Base-by-base conservation (phyloP, 352 stramenopile genomes). In the Phytopythium oedochilum region DNA sequence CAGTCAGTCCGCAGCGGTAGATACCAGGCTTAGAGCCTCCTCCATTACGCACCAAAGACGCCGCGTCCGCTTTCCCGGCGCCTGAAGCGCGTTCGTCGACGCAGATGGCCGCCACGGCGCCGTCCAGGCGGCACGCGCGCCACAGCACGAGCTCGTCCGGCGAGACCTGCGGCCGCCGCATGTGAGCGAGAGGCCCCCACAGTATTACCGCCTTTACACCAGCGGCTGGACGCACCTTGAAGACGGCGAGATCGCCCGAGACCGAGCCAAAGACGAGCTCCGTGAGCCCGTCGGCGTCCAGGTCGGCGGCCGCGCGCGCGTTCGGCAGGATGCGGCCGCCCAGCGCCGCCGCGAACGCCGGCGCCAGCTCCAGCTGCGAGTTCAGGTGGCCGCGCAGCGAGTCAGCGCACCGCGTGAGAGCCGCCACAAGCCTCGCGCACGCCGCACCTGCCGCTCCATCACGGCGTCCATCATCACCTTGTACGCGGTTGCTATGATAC, bases 231-330 rank as follows among this genome's bases (percentile, higher is more conserved):
- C 22, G 31, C 25, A 86, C 78, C 75, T 93, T 93, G 55, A 79
- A 91, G 22, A 91, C 70, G 2, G 68, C 73, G n/a, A 93, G 57
- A 29, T 67, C 71, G 53, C 83, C 83, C 28, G 63, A 60, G 28
- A 87, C 67, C 10, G 83, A 82, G 38, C 83, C 83, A 31, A 91
- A 75, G 31, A 93, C 59, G 45, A 93, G 55, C 44, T 89, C 83
- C 38, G 72, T 73, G 15, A 65, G 54, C 56, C 79, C 78, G 57
- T 91, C 78, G 50, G 73, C 78, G 35, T 89, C 77, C 25, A 90
- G 63, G 61, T 93, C 77, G 17, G 68, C 83, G 32, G 76, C 66
- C 8, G 78, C 77, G 48, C 78, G 63, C 40, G 83, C 83, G 66
- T 91, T 91, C 23, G 75, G 66, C 55, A 93, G 56, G 32, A 91